Base-by-base conservation (phyloP, 2,329 filamentous ascomycete genomes). In the Fusarium haematococcum region DNA sequence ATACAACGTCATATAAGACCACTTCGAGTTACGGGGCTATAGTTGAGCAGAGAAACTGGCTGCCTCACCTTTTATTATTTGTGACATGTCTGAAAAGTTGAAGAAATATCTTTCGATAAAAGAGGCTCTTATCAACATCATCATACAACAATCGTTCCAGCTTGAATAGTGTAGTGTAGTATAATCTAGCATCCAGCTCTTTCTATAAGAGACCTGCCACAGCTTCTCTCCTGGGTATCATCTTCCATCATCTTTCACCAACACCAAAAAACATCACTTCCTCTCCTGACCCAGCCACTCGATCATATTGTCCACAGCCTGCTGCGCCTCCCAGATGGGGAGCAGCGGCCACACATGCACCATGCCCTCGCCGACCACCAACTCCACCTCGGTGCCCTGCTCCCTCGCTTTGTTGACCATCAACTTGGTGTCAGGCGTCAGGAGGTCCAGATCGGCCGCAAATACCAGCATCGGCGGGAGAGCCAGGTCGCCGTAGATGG, bases 331-430 rank as follows among this genome's bases (percentile, higher is more conserved):
- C 30, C 75, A 74, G 5, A 80, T 74, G 9, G 79, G 75, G 6
- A 82, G 43, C 37, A 82, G 25, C 6, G 79, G 79, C 80, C 81
- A 82, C 10, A 79, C 79, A 37, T 82, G 81, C 57, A 81, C 72
- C 81, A 82, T 78, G 7, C 78, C 79, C 68, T 78, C 75, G 16
- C 81, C 80, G 16, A 77, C 48, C 6, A 81, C 71, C 11, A 80
- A 58, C 37, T 79, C 79, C 25, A 78, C 77, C 41, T 80, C 71
- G 14, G 76, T 67, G 6, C 79, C 79, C 13, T 75, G 65, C 9
- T 75, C 75, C 67, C 62, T 71, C 13, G 70, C 80, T 65, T 77
- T 78, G 8, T 75, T 70, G 8, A 75, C 81, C 75, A 82, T 79
- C 50, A 74, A 75, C 54, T 65, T 75, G 16, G 75, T 72, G 50